These are phyloP conservation scores for Ganoderma lingzhi DNA, from an alignment of 1,284 basidiomycete genomes.

Conservation along the genomic window DNA sequence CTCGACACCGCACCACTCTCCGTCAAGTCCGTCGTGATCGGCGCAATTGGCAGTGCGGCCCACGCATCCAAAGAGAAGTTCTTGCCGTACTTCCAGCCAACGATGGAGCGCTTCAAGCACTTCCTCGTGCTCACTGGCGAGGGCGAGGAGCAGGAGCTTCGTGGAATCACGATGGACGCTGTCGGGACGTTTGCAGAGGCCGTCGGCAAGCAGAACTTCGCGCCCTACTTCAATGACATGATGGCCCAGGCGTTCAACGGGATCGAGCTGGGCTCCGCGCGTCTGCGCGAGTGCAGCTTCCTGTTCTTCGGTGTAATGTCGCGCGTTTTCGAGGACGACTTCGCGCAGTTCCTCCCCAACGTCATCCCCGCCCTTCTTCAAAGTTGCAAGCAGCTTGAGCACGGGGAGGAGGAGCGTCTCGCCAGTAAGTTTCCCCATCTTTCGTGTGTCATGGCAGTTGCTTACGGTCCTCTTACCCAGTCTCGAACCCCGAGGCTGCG, in stretches of 20 bases:
- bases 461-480: conserved; percentile 38
- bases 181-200: conserved; percentile 98
- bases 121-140: conserved; percentile 87
- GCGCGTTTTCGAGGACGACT: conserved; percentile 94
- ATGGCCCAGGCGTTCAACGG: conserved; percentile 97
- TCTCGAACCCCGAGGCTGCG: conserved; percentile 58
- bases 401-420: conserved; percentile 66
- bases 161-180: conserved; percentile 98
- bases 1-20: conserved; percentile 87
- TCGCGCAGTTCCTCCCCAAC: conserved; percentile 86
- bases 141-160: conserved; percentile 92
- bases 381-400: conserved; percentile 89
- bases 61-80: conserved; percentile 97
- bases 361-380: conserved; percentile 90
- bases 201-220: conserved; percentile 93
- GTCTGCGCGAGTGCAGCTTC: conserved; percentile 96
- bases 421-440: conserved; percentile 44
- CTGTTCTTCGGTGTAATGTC: conserved; percentile 99
- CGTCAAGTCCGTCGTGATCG: conserved; percentile 96
- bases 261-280: conserved; percentile 86
- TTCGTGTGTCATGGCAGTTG: not conserved
- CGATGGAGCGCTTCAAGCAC: conserved; percentile 90
- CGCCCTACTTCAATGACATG: conserved; percentile 94
- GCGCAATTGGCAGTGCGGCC: conserved; percentile 97
- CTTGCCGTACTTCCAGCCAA: conserved; percentile 94